Conservation (phyloP, 2,329 filamentous ascomycete species). For the Calonectria hongkongensis region DNA sequence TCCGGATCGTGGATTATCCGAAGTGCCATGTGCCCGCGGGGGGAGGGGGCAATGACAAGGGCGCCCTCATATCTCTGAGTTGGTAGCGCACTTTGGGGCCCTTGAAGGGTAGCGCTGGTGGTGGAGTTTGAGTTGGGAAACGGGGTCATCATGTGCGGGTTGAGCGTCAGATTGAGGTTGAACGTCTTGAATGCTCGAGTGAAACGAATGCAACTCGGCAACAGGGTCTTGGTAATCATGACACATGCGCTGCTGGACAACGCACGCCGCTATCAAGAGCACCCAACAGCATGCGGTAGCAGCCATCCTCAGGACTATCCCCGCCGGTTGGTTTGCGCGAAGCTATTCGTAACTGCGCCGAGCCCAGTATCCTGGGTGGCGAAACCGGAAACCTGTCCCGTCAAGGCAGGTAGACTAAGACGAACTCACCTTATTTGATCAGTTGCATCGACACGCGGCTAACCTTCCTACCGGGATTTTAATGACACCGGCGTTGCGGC, state of each 20-base stretch:
- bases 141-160: slow-evolving; percentile 24
- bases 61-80: slow-evolving; percentile 8
- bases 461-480: slow-evolving; percentile 3
- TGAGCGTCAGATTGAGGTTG: slow-evolving; percentile 23
- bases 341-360: slow-evolving; percentile 31
- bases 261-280: slow-evolving; percentile 1
- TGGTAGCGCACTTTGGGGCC: slow-evolving; percentile 2
- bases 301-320: not conserved
- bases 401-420: slow-evolving; percentile 23
- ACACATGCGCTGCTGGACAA: not conserved
- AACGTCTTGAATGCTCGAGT: slow-evolving; percentile 16
- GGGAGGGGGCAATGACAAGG: not conserved
- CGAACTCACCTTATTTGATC: slow-evolving; percentile 14
- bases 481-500: slow-evolving; percentile 18
- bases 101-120: slow-evolving; percentile 28
- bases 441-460: slow-evolving; percentile 5
- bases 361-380: slow-evolving; percentile 1
- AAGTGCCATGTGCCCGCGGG: slow-evolving; percentile 15
- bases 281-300: not conserved
- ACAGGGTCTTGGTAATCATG: slow-evolving; percentile 8
- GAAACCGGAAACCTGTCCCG: slow-evolving; percentile 11
- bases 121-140: slow-evolving; percentile 30
- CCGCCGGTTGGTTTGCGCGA: not conserved
- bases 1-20: slow-evolving; percentile 36
- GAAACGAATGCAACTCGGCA: slow-evolving; percentile 18